Evolutionary conservation across 208 protist species (phyloP).

Genomic region (Leptomonas seymouri): DNA sequence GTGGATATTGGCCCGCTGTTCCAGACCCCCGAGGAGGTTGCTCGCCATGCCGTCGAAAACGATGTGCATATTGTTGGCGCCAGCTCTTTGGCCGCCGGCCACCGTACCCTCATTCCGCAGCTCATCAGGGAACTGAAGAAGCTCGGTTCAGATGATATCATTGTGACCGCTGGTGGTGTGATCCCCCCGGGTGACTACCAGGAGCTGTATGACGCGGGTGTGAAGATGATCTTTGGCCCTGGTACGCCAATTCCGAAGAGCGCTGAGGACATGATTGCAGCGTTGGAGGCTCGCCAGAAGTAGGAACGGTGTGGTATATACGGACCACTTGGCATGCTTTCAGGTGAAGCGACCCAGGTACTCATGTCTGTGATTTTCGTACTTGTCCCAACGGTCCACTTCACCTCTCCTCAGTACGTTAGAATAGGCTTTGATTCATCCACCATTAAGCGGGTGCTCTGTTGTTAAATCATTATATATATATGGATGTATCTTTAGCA

Average conservation of each 20-base stretch:
- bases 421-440: conserved; percentile 5
- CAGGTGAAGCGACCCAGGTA: not conserved
- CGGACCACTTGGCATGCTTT: not conserved
- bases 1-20: conserved; percentile 96
- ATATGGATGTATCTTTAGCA: no score
- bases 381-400: not conserved
- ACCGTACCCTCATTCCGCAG: conserved; percentile 92
- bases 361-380: not conserved
- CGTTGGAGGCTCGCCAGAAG: conserved; percentile 49
- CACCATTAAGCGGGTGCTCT: conserved; percentile 13
- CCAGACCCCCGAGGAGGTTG: conserved; percentile 87
- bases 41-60: conserved; percentile 89
- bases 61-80: conserved; percentile 96
- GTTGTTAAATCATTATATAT: no score
- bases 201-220: conserved; percentile 92
- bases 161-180: conserved; percentile 86
- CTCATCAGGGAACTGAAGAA: conserved; percentile 89
- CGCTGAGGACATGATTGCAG: conserved; percentile 51
- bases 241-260: conserved; percentile 67
- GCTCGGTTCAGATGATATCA: conserved; percentile 62
- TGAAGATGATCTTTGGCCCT: conserved; percentile 94
- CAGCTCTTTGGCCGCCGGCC: conserved; percentile 67
- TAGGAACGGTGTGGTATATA: conserved; percentile 9
- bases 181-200: conserved; percentile 94
- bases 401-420: not conserved